Evolutionary conservation across 768 basidiomycete genomes (phyloP).

Genomic region (Guyanaporus albipodus): DNA sequence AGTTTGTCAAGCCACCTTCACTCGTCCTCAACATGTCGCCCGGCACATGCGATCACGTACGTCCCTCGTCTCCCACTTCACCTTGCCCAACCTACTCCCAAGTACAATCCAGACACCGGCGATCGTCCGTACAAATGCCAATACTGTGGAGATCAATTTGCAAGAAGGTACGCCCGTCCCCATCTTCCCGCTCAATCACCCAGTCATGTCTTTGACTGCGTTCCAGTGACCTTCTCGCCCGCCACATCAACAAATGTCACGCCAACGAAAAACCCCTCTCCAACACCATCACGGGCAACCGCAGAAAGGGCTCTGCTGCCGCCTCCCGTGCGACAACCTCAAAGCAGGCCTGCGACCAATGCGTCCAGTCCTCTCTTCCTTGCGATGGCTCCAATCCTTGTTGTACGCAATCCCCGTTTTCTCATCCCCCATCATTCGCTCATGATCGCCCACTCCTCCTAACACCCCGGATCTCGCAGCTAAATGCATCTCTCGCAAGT

Average conservation of each 20-base stretch:
- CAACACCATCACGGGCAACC: conserved; percentile 33
- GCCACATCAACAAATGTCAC: conserved; percentile 88
- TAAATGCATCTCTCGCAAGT: conserved; percentile 70
- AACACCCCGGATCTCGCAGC: conserved; percentile 36
- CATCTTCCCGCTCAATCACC: conserved; percentile 5
- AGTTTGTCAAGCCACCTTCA: conserved; percentile 84
- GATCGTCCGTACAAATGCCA: conserved; percentile 89
- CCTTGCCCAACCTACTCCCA: not conserved
- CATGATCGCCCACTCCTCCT: not conserved
- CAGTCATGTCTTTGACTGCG: not conserved
- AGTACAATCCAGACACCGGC: conserved; percentile 61
- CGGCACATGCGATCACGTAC: conserved; percentile 88
- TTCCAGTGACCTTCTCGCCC: conserved; percentile 74
- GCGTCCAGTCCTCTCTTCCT: conserved; percentile 67
- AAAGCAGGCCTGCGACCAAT: conserved; percentile 84
- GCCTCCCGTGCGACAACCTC: conserved; percentile 72
- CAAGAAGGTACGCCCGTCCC: conserved; percentile 54
- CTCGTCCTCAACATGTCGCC: conserved; percentile 85
- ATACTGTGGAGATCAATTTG: conserved; percentile 87
- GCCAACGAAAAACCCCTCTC: conserved; percentile 58
- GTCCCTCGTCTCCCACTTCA: conserved; percentile 36
- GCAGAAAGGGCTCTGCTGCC: conserved; percentile 65
- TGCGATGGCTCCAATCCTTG: conserved; percentile 82
- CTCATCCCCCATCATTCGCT: not conserved
- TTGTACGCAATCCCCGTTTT: conserved; percentile 40